Conservation (phyloP, 768 basidiomycete species). For the Podaxis sp. region DNA sequence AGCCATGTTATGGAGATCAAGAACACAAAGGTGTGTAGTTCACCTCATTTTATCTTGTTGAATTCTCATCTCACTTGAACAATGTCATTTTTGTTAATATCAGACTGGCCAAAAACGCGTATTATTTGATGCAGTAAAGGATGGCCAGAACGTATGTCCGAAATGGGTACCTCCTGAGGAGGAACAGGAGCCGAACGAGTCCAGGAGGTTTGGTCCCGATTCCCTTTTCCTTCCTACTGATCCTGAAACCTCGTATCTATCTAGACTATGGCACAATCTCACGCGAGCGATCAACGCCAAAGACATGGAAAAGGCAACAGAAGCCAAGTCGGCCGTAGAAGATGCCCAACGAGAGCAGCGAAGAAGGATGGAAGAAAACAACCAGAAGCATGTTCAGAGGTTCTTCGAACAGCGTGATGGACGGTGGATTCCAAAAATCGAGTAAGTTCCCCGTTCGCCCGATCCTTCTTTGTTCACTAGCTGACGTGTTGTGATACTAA, state of each 20-base stretch:
- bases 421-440: slow-evolving; percentile 79
- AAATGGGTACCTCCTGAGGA: slow-evolving; percentile 85
- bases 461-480: slow-evolving; percentile 8
- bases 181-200: slow-evolving; percentile 90
- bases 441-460: slow-evolving; percentile 25
- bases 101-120: slow-evolving; percentile 70
- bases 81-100: background rate
- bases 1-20: slow-evolving; percentile 87
- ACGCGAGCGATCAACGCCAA: slow-evolving; percentile 82
- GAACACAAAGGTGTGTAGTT: slow-evolving; percentile 51
- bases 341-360: slow-evolving; percentile 87
- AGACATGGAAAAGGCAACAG: slow-evolving; percentile 94
- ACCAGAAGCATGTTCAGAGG: slow-evolving; percentile 64
- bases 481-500: slow-evolving; percentile 26
- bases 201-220: slow-evolving; percentile 58
- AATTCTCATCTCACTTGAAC: background rate
- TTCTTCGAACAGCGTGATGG: slow-evolving; percentile 81
- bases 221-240: background rate
- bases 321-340: slow-evolving; percentile 87
- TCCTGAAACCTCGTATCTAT: background rate
- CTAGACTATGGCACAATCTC: slow-evolving; percentile 77
- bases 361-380: slow-evolving; percentile 69
- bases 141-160: slow-evolving; percentile 70
- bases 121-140: slow-evolving; percentile 80
- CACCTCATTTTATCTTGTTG: background rate